Conservation (phyloP, 2,329 filamentous ascomycete genomes). For the Massarina eburnea region DNA sequence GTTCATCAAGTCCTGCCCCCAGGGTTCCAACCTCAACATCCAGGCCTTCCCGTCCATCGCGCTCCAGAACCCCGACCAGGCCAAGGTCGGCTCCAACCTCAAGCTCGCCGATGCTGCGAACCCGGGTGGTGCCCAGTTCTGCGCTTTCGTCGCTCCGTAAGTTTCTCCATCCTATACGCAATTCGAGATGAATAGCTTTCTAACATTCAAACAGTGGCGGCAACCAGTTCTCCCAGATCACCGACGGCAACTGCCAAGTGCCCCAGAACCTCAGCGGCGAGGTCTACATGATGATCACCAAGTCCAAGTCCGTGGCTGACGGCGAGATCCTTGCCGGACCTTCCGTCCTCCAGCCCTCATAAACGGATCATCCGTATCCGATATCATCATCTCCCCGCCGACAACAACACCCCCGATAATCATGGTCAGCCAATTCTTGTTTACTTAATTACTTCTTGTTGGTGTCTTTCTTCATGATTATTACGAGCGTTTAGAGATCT, state of each 20-base stretch:
- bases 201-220: slow-evolving; percentile 35
- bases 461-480: slow-evolving; percentile 6
- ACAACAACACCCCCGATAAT: background rate
- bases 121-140: slow-evolving; percentile 56
- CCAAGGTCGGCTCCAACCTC: slow-evolving; percentile 42
- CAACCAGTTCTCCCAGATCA: slow-evolving; percentile 58
- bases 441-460: slow-evolving; percentile 2
- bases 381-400: background rate
- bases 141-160: slow-evolving; percentile 67
- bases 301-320: slow-evolving; percentile 37
- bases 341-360: slow-evolving; percentile 43
- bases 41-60: slow-evolving; percentile 61
- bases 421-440: slow-evolving; percentile 5
- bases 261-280: slow-evolving; percentile 65
- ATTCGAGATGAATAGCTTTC: slow-evolving; percentile 1
- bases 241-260: slow-evolving; percentile 59
- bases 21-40: slow-evolving; percentile 63
- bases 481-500: slow-evolving; percentile 3
- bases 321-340: slow-evolving; percentile 62
- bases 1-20: slow-evolving; percentile 72
- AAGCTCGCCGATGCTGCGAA: slow-evolving; percentile 40
- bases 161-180: slow-evolving; percentile 31
- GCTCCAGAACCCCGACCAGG: slow-evolving; percentile 55
- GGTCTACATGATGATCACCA: slow-evolving; percentile 69
- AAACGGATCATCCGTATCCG: too few relatives aligned